Conservation (phyloP, 345 rosid genomes). For the Brassica carinata region DNA sequence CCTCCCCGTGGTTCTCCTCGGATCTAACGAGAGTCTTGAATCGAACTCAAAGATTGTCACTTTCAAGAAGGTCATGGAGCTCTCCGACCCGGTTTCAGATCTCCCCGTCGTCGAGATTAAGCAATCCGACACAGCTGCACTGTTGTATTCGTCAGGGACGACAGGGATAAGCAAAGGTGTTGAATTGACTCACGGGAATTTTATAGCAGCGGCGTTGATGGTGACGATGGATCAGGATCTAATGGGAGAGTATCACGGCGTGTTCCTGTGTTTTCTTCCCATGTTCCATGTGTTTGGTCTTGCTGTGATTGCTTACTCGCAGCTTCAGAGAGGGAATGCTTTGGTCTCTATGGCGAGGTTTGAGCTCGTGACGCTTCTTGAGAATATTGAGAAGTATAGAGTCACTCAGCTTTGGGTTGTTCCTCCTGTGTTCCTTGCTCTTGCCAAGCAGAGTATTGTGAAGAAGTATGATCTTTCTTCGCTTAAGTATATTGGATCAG, state of each 20-base stretch:
- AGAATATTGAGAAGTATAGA: conserved; percentile 57
- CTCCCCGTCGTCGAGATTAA: conserved; percentile 49
- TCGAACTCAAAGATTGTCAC: conserved; percentile 39
- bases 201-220: conserved; percentile 64
- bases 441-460: conserved; percentile 65
- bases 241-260: conserved; percentile 52
- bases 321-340: conserved; percentile 65
- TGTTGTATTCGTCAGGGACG: conserved; percentile 91
- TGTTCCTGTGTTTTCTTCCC: conserved; percentile 70
- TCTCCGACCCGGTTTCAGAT: conserved; percentile 48
- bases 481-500: conserved; percentile 65
- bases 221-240: conserved; percentile 56
- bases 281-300: conserved; percentile 95
- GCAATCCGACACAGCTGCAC: conserved; percentile 67
- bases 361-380: conserved; percentile 59
- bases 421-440: conserved; percentile 80
- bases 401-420: conserved; percentile 82
- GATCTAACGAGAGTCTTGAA: conserved; percentile 28
- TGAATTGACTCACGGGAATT: conserved; percentile 72
- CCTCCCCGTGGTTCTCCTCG: conserved; percentile 36
- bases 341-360: conserved; percentile 71
- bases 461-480: conserved; percentile 72
- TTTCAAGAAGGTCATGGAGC: conserved; percentile 53
- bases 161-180: conserved; percentile 91
- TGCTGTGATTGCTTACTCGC: conserved; percentile 47